A percentile compares a stretch with the other conserved stretches of the same genome.
These are phyloP conservation scores for Pichia sp. DNA, from an alignment of 1,139 yeast species.

Conservation along the genomic window DNA sequence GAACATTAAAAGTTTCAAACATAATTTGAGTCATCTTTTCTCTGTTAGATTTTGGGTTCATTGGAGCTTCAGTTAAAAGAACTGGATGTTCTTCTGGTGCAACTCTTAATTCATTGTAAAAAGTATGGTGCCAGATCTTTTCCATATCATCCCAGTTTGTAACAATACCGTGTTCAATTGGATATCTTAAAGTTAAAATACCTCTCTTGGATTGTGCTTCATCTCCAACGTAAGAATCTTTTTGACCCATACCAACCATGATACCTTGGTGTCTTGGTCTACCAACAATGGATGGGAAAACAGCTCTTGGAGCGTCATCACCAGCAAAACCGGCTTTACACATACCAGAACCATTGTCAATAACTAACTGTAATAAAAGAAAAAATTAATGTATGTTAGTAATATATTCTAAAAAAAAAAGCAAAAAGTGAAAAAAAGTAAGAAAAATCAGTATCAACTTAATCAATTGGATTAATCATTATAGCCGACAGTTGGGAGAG, in stretches of 20 bases:
- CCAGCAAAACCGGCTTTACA: conserved; percentile 99
- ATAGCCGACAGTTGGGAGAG: too few species aligned
- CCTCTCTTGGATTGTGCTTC: conserved; percentile 99
- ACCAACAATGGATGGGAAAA: conserved; percentile 99
- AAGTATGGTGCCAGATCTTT: conserved; percentile 41
- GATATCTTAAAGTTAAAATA: conserved; percentile 96
- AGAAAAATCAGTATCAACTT: too few species aligned
- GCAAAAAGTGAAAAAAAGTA: too few species aligned
- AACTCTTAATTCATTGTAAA: conserved; percentile 46
- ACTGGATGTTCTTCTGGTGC: conserved; percentile 85
- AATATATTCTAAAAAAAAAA: not conserved
- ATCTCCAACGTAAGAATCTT: conserved; percentile 99
- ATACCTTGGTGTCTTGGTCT: conserved; percentile 99
- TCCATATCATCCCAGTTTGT: conserved; percentile 99
- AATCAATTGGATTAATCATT: too few species aligned
- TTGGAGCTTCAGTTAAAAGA: conserved; percentile 92
- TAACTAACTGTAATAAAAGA: conserved; percentile 53
- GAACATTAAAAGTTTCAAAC: conserved; percentile 98
- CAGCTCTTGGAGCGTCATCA: conserved; percentile 99
- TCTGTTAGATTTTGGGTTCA: conserved; percentile 98
- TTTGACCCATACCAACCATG: conserved; percentile 99
- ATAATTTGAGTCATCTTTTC: conserved; percentile 99
- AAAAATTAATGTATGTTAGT: conserved; percentile 15
- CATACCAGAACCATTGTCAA: conserved; percentile 99
- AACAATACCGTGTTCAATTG: conserved; percentile 99